These are phyloP conservation scores for Elsinoe australis DNA, from an alignment of 2,329 filamentous ascomycete species.

Conservation along the genomic window DNA sequence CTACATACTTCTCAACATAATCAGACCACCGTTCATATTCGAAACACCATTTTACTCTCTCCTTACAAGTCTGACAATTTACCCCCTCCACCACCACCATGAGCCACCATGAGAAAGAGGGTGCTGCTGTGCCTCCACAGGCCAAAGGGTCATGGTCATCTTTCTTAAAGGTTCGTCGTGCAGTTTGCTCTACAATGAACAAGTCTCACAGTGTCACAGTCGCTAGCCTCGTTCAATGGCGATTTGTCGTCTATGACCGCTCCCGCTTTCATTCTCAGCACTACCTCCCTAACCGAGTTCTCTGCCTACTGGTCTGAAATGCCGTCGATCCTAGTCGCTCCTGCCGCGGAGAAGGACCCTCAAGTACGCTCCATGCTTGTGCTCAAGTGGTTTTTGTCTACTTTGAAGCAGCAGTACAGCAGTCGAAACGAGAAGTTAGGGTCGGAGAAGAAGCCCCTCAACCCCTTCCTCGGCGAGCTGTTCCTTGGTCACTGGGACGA, in stretches of 20 bases:
- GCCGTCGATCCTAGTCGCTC: constrained; percentile 65
- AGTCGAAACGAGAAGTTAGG: constrained; percentile 70
- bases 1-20: too few relatives aligned
- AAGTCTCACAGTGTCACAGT: constrained; percentile 29
- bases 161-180: constrained; percentile 40
- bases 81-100: constrained; percentile 7
- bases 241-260: constrained; percentile 51
- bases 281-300: constrained; percentile 49
- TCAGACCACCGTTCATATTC: too few relatives aligned
- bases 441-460: constrained; percentile 95
- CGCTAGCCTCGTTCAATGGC: constrained; percentile 49
- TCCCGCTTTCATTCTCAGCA: constrained; percentile 49
- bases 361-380: constrained; percentile 77
- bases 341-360: constrained; percentile 68
- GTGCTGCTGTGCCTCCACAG: constrained; percentile 39
- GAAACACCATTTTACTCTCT: too few relatives aligned
- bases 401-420: constrained; percentile 77
- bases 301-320: constrained; percentile 52
- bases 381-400: constrained; percentile 93
- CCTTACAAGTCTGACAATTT: too few relatives aligned
- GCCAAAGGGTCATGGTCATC: constrained; percentile 43
- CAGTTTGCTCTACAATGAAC: background rate
- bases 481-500: constrained; percentile 90
- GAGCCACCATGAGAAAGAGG: constrained; percentile 31
- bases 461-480: constrained; percentile 90